phyloP scores from a whole-genome alignment of 345 rosid genomes.

The Euphorbia lathyris region DNA sequence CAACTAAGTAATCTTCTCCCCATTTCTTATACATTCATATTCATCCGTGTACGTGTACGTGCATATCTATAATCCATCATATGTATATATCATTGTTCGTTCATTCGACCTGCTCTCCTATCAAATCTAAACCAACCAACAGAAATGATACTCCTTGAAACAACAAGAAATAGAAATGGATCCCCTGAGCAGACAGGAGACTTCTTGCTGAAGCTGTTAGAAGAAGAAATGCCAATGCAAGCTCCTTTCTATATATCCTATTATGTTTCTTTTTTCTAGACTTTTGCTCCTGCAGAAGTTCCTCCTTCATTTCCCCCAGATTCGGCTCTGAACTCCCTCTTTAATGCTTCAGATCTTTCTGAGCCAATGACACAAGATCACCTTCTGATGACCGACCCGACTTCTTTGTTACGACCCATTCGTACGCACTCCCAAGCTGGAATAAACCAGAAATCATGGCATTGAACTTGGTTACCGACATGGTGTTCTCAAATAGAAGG shows the following conservation, averaged over 20 bases:
- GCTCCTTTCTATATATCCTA: slow-evolving; percentile 79
- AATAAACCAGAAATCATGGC: slow-evolving; percentile 93
- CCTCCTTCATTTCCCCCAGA: slow-evolving; percentile 50
- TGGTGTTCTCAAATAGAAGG: slow-evolving; percentile 94
- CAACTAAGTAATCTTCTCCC: slow-evolving; percentile 5
- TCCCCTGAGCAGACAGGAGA: slow-evolving; percentile 88
- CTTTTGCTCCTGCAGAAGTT: slow-evolving; percentile 36
- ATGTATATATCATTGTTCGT: background rate
- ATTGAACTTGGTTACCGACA: slow-evolving; percentile 95
- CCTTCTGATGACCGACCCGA: slow-evolving; percentile 95
- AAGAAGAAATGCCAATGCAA: slow-evolving; percentile 82
- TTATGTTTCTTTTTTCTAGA: slow-evolving; percentile 70
- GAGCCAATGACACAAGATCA: slow-evolving; percentile 59
- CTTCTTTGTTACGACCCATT: slow-evolving; percentile 95
- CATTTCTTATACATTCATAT: slow-evolving; percentile 14
- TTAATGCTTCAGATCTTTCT: slow-evolving; percentile 53
- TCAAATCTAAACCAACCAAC: slow-evolving; percentile 89
- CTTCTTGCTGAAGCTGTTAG: slow-evolving; percentile 85
- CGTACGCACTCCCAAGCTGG: slow-evolving; percentile 95
- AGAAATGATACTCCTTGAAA: slow-evolving; percentile 94
- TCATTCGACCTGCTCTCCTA: slow-evolving; percentile 90
- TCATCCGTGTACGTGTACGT: background rate
- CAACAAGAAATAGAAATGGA: slow-evolving; percentile 95
- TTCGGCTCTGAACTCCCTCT: slow-evolving; percentile 55
- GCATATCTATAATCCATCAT: background rate